These are phyloP conservation scores for Arachnopeziza araneosa DNA, from an alignment of 2,329 filamentous ascomycete genomes.

Conservation along the genomic window DNA sequence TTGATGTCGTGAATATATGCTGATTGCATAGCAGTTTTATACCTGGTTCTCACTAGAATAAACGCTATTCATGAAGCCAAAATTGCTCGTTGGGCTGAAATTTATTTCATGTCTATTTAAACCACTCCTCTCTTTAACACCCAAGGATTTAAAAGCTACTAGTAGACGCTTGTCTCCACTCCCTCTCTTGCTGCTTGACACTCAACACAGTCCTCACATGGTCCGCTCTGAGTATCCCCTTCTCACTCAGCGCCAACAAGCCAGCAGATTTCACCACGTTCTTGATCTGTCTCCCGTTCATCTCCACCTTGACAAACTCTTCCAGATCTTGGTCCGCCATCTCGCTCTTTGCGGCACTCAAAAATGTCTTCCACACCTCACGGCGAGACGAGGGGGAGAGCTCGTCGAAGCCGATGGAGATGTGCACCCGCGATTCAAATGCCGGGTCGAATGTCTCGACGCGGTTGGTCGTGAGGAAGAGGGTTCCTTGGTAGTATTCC, in stretches of 20 bases:
- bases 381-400: constrained; percentile 17
- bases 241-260: constrained; percentile 25
- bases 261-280: constrained; percentile 29
- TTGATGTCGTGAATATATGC: too few species aligned
- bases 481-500: constrained; percentile 35
- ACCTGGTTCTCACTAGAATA: too few species aligned
- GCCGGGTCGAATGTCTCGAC: constrained; percentile 29
- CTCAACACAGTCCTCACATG: constrained; percentile 26
- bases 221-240: constrained; percentile 13
- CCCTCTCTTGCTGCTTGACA: constrained; percentile 15
- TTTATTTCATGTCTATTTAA: too few species aligned
- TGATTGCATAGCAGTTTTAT: too few species aligned
- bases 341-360: constrained; percentile 8
- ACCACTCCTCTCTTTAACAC: too few species aligned
- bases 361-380: constrained; percentile 19
- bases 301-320: constrained; percentile 12
- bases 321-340: constrained; percentile 12
- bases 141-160: background rate
- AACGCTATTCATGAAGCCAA: too few species aligned
- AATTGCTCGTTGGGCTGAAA: too few species aligned
- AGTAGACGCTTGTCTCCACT: background rate
- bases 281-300: constrained; percentile 33
- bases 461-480: constrained; percentile 35
- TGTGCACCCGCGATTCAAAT: constrained; percentile 31
- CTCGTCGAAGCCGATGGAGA: constrained; percentile 21